phyloP scores from a whole-genome alignment of 495 filamentous ascomycete species.

The Cairneyella variabilis region DNA sequence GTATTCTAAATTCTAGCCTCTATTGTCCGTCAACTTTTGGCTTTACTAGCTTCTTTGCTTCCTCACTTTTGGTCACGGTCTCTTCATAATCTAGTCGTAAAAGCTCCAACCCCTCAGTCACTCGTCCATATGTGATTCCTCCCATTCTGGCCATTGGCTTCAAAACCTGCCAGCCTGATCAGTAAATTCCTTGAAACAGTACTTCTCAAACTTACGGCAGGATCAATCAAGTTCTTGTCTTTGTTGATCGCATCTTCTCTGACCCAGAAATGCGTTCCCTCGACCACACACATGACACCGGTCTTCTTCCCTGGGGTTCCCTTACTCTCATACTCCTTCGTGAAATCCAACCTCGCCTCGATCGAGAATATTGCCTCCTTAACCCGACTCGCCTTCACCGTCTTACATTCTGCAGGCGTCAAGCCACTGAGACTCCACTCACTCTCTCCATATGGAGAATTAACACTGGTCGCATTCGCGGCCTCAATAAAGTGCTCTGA shows the following conservation, averaged over 20 bases:
- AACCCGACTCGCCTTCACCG: conserved; percentile 70
- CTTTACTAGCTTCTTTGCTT: conserved; percentile 40
- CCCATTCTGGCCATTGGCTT: conserved; percentile 76
- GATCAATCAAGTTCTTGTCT: conserved; percentile 66
- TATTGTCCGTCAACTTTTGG: conserved; percentile 36
- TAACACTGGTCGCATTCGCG: conserved; percentile 73
- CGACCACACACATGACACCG: conserved; percentile 70
- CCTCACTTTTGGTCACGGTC: conserved; percentile 40
- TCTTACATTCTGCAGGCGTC: conserved; percentile 60
- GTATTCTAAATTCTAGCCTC: neutral
- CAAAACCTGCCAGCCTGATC: conserved; percentile 39
- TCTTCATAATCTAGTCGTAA: conserved; percentile 64
- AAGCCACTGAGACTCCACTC: conserved; percentile 83
- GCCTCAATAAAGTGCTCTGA: conserved; percentile 83
- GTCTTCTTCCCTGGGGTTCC: conserved; percentile 65
- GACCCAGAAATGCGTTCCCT: conserved; percentile 86
- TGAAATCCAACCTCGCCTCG: conserved; percentile 68
- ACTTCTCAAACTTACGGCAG: conserved; percentile 35
- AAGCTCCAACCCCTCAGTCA: conserved; percentile 71
- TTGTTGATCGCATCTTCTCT: conserved; percentile 85
- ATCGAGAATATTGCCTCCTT: conserved; percentile 77
- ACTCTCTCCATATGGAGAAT: conserved; percentile 71
- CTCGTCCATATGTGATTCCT: conserved; percentile 76
- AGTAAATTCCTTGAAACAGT: conserved; percentile 11
- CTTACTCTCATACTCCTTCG: conserved; percentile 71